Base-by-base conservation (phyloP, 1,284 basidiomycete species). In the Ceratobasidium sp. region DNA sequence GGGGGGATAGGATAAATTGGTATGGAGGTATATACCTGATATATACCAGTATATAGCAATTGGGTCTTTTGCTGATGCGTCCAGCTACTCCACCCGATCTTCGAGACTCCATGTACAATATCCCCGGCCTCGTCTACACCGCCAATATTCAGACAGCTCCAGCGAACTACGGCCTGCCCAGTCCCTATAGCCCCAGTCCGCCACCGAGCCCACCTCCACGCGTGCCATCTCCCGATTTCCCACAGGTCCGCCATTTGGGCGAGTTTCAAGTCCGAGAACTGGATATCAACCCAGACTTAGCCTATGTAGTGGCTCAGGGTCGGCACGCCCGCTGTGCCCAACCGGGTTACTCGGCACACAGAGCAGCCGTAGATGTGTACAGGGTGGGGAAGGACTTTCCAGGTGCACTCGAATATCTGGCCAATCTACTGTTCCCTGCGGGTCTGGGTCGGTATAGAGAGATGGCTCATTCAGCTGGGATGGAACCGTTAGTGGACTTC, bases 401-500 rank as follows among this genome's bases (percentile, higher is more conserved):
- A 58, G 56, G 56, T 7, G 56, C 56, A 9, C 26, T 58, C 12
- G 26, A 58, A 12, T 58, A 58, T 18, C 18, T 58, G 9, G 56
- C 56, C 26, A 7, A 20, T 23, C 26, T 58, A 9, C 20, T 33
- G 26, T 58, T 58, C 28, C 56, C 56, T 28, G 56, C 26, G 10
- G 56, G 56, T 58, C 10, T 58, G 56, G 26, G 56, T 7, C 23
- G 18, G 56, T 58, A 33, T 10, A 26, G 28, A 18, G 9, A 58
- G 56, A 58, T 58, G 56, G 56, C 18, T 9, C 5, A 58, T 10
- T 58, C 26, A 28, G 56, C 56, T 58, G 56, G 56, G 26, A 58
- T 58, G 56, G 56, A 58, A 18, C 56, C 56, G 3, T 58, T 58
- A 20, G 23, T 58, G 28, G 56, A 58, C 26, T 58, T 58, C 28